Conservation (phyloP, 768 basidiomycete species). For the Suillus hirtellus region DNA sequence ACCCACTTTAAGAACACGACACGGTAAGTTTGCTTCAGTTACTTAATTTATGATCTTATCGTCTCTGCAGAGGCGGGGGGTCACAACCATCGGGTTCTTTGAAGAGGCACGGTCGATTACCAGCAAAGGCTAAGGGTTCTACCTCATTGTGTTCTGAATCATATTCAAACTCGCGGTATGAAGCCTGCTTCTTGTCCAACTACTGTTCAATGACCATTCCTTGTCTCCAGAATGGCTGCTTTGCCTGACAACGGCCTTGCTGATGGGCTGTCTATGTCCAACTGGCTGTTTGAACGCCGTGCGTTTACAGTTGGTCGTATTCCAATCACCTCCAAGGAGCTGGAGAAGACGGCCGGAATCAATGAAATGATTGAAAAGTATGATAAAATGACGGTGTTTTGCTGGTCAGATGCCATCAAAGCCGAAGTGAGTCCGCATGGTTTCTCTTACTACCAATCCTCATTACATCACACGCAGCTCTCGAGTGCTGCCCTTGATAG, state of each 20-base stretch:
- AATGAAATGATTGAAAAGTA: slow-evolving; percentile 1
- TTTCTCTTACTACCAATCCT: background rate
- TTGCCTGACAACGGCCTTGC: background rate
- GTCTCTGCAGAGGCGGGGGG: background rate
- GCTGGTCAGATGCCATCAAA: background rate
- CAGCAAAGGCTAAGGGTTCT: background rate
- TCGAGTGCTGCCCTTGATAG: background rate
- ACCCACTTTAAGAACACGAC: too few species aligned
- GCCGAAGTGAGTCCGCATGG: background rate
- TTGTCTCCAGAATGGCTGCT: background rate
- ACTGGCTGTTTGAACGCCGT: slow-evolving; percentile 4
- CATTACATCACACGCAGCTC: background rate
- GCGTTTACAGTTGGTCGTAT: slow-evolving; percentile 5
- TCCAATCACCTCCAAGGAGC: background rate
- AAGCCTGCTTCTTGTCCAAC: background rate
- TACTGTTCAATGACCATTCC: background rate
- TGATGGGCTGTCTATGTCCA: background rate
- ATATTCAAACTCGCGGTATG: background rate
- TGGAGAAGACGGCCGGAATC: background rate
- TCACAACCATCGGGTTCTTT: background rate
- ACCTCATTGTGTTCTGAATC: background rate
- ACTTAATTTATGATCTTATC: background rate
- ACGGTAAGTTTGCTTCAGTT: background rate
- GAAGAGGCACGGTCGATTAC: background rate
- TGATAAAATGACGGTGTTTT: slow-evolving; percentile 5